Percentiles rank a stretch among this genome's conserved stretches.
Conservation (phyloP, 176 grass and related monocot genomes). For the Chrysopogon serrulatus region DNA sequence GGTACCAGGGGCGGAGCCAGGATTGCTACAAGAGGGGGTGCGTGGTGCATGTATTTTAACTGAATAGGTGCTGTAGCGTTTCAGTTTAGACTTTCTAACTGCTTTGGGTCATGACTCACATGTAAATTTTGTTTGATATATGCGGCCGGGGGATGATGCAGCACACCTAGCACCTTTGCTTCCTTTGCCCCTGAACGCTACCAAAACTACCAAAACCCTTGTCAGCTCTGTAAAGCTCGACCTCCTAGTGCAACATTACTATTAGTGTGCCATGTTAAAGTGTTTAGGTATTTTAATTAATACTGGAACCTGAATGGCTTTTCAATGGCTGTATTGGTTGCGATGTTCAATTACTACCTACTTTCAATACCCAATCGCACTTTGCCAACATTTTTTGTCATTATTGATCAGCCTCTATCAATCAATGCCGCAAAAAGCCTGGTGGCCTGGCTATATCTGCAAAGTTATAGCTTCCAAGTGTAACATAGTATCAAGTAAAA, state of each 20-base stretch:
- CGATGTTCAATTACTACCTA: neutral
- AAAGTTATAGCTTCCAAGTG: neutral
- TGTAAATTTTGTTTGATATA: no score
- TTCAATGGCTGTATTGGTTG: neutral
- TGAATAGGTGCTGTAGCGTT: no score
- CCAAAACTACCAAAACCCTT: neutral
- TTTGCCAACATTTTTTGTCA: neutral
- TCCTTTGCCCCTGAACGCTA: neutral
- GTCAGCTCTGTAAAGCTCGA: neutral
- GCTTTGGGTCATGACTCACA: no score
- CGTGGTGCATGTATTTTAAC: no score
- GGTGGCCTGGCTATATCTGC: neutral
- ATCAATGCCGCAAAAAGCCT: neutral
- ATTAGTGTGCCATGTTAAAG: neutral
- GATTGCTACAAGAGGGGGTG: no score
- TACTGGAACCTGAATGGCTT: neutral
- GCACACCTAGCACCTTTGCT: no score
- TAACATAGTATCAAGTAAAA: neutral
- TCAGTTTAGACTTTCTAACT: no score
- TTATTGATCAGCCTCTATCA: neutral
- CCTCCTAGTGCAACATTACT: neutral
- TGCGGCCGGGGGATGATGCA: no score
- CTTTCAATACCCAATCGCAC: neutral
- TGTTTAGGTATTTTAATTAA: no score
- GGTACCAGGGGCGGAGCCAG: neutral